Conservation (phyloP, 257 asterid species). For the Penstemon davidsonii region DNA sequence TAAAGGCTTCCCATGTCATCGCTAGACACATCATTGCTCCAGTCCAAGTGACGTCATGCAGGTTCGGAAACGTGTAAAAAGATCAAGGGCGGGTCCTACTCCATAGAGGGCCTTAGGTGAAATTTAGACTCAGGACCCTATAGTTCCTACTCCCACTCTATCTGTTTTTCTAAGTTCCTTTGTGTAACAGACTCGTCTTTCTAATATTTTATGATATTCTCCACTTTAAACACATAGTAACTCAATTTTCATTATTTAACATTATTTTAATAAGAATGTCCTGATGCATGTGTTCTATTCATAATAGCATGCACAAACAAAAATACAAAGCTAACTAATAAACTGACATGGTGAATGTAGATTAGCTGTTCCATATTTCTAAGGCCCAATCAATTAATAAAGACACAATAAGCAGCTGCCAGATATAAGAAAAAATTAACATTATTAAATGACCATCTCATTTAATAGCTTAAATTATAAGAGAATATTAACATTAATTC, state of each 20-base stretch:
- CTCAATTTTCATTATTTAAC: not conserved
- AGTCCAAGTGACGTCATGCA: not conserved
- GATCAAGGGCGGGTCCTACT: no score
- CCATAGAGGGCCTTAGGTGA: no score
- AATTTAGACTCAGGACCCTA: no score
- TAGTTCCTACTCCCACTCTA: no score
- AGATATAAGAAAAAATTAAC: not conserved
- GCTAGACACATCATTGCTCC: not conserved
- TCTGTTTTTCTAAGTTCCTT: not conserved
- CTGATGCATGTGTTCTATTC: not conserved
- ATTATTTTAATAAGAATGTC: not conserved
- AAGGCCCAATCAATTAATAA: not conserved
- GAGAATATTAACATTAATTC: not conserved
- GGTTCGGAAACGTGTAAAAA: not conserved
- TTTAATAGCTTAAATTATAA: not conserved
- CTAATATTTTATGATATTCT: not conserved
- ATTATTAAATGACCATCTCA: not conserved
- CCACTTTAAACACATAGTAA: not conserved
- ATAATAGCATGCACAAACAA: not conserved
- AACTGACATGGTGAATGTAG: not conserved
- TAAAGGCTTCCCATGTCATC: conserved; percentile 4
- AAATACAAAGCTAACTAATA: not conserved
- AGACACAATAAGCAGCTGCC: not conserved
- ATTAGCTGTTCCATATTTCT: not conserved
- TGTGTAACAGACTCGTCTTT: not conserved